phyloP scores from a whole-genome alignment of 2,329 filamentous ascomycete genomes.

The Verruconis gallopava region DNA sequence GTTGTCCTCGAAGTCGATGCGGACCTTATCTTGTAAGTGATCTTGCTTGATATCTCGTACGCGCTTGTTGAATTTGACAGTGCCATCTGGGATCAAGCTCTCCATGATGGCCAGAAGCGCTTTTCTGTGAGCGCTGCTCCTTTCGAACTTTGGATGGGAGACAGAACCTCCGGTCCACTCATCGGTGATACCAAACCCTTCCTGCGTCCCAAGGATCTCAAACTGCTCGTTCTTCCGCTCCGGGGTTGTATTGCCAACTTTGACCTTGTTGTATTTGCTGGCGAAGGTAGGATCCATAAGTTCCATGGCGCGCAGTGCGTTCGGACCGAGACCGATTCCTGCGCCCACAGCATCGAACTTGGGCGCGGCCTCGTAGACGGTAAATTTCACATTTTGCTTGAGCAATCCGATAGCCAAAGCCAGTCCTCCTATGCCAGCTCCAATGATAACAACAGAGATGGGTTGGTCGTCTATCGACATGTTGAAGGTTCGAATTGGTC shows the following conservation, averaged over 20 bases:
- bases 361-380: conserved; percentile 19
- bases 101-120: conserved; percentile 37
- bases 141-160: conserved; percentile 13
- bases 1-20: conserved; percentile 32
- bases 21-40: conserved; percentile 15
- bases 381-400: conserved; percentile 16
- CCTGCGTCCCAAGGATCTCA: conserved; percentile 12
- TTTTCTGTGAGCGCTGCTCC: conserved; percentile 31
- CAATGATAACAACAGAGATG: conserved; percentile 18
- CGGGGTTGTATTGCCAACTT: conserved; percentile 15
- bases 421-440: conserved; percentile 20
- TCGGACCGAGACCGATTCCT: conserved; percentile 19
- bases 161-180: conserved; percentile 7
- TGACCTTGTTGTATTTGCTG: conserved; percentile 18
- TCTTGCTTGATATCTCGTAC: neutral
- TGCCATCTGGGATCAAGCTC: conserved; percentile 31
- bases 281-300: conserved; percentile 17
- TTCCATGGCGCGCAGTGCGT: conserved; percentile 16
- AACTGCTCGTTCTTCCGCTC: conserved; percentile 14
- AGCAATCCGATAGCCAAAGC: conserved; percentile 18
- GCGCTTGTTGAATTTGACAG: conserved; percentile 17
- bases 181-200: conserved; percentile 20
- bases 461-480: conserved; percentile 8
- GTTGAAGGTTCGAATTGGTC: neutral
- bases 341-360: conserved; percentile 19